A percentile compares a stretch with the other conserved stretches of the same genome.
These are phyloP conservation scores for Pseudozyma sp. DNA, from an alignment of 1,284 basidiomycete genomes.

Conservation along the genomic window DNA sequence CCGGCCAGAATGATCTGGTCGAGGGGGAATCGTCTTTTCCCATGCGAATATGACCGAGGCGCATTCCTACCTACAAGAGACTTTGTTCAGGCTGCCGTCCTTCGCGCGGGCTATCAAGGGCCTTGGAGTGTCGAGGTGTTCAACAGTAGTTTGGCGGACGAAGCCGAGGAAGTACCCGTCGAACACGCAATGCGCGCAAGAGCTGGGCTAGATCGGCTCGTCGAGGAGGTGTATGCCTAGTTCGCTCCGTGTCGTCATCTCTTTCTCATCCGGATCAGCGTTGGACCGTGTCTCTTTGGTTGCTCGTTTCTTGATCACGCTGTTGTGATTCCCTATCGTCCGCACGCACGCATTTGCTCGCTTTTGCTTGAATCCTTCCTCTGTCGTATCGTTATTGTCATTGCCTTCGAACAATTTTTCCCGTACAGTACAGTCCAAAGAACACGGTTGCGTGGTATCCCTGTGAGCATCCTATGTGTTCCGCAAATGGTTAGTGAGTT, in stretches of 20 bases:
- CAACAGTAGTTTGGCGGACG: conserved; percentile 62
- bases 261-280: no score
- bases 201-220: conserved; percentile 39
- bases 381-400: background rate
- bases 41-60: conserved; percentile 65
- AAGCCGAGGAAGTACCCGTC: conserved; percentile 44
- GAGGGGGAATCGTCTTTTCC: conserved; percentile 67
- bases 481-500: no score
- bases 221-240: conserved; percentile 38
- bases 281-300: no score
- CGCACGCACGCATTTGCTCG: conserved; percentile 3
- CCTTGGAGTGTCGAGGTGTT: conserved; percentile 69
- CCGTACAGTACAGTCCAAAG: no score
- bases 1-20: conserved; percentile 69
- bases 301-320: background rate
- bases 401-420: background rate
- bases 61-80: conserved; percentile 68
- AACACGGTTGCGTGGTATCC: no score
- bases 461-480: no score
- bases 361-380: background rate
- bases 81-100: conserved; percentile 64
- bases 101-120: conserved; percentile 65
- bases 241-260: background rate
- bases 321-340: background rate
- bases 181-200: conserved; percentile 63